Conservation (phyloP, 2,329 filamentous ascomycete genomes). For the Diplodia intermedia region DNA sequence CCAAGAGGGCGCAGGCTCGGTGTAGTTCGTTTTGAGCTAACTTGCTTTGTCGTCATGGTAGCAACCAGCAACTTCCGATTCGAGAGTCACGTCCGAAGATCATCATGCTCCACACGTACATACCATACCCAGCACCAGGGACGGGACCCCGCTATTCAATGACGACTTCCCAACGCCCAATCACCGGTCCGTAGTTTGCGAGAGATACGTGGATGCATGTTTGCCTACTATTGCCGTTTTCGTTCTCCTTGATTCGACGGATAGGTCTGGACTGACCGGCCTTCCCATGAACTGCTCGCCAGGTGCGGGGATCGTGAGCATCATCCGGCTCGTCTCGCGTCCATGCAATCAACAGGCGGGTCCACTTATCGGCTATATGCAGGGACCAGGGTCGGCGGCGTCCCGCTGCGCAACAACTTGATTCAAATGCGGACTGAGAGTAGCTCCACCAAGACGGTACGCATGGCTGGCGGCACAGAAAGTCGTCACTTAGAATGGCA, state of each 20-base stretch:
- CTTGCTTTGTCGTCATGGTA: background rate
- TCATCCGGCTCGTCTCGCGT: background rate
- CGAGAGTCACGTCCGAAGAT: background rate
- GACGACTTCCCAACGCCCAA: background rate
- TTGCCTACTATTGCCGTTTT: background rate
- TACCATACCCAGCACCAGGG: background rate
- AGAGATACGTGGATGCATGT: background rate
- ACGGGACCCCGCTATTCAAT: background rate
- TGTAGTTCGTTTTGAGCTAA: background rate
- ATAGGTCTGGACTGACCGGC: background rate
- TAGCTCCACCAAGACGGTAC: background rate
- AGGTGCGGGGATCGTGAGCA: background rate
- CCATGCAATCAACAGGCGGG: background rate
- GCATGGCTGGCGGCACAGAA: background rate
- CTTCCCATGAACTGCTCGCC: background rate
- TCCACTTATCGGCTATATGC: background rate
- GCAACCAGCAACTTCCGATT: background rate
- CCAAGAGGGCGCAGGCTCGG: background rate
- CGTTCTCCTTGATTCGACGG: background rate
- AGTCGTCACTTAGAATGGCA: background rate
- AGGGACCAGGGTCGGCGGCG: conserved; percentile 11
- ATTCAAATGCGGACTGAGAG: background rate
- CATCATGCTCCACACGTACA: background rate
- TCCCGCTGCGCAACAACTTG: background rate
- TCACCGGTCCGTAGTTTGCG: background rate